These are phyloP conservation scores for Onygena corvina DNA, from an alignment of 2,329 filamentous ascomycete genomes.

Conservation along the genomic window DNA sequence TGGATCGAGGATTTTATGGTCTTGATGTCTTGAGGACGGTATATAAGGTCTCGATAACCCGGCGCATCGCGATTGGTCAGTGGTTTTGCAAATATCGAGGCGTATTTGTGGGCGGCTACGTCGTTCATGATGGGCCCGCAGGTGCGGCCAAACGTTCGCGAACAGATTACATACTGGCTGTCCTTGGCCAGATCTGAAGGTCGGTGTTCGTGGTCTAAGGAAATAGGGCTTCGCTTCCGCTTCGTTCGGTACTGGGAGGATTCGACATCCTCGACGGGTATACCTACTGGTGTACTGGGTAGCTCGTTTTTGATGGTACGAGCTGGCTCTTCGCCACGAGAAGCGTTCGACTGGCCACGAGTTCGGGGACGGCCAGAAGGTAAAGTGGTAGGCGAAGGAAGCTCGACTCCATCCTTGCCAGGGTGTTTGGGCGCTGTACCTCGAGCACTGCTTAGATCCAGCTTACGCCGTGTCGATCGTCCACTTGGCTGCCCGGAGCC, in stretches of 20 bases:
- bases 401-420: conserved; percentile 5
- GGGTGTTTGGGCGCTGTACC: conserved; percentile 9
- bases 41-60: conserved; percentile 61
- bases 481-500: neutral
- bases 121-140: conserved; percentile 62
- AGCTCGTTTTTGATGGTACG: conserved; percentile 25
- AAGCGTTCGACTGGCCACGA: conserved; percentile 27
- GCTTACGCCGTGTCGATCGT: neutral
- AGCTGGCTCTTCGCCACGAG: conserved; percentile 22
- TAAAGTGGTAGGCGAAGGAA: conserved; percentile 18
- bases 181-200: conserved; percentile 26
- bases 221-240: conserved; percentile 6
- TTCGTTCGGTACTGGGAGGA: neutral
- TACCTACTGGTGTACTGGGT: conserved; percentile 26
- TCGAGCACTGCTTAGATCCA: neutral
- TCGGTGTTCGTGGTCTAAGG: neutral
- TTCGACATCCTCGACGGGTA: conserved; percentile 19
- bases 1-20: conserved; percentile 61
- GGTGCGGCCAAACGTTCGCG: conserved; percentile 49
- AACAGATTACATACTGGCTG: conserved; percentile 30
- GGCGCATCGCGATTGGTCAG: conserved; percentile 64
- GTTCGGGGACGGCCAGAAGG: conserved; percentile 28
- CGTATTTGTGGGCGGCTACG: conserved; percentile 63
- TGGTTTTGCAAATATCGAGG: conserved; percentile 66
- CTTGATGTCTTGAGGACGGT: conserved; percentile 65